phyloP scores from a whole-genome alignment of 805 yeast species.

The Lipomyces mesembrius region DNA sequence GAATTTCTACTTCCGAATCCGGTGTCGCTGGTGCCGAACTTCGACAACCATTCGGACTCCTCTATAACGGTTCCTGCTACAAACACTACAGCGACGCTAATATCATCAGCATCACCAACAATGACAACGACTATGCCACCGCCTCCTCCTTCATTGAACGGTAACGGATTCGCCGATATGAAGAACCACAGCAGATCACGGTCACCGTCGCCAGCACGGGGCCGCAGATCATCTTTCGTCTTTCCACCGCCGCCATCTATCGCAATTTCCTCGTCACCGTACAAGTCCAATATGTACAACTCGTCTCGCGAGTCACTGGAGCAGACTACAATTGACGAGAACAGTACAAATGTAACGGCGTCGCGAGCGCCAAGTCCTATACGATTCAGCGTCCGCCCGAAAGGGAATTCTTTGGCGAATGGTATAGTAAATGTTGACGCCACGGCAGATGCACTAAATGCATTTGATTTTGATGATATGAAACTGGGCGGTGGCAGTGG shows the following conservation, averaged over 20 bases:
- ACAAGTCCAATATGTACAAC: slow-evolving; percentile 19
- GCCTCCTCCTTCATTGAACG: not conserved
- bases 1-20: slow-evolving; percentile 29
- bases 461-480: slow-evolving; percentile 16
- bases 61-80: slow-evolving; percentile 9
- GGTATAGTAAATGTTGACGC: not conserved
- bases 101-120: slow-evolving; percentile 3
- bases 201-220: slow-evolving; percentile 14
- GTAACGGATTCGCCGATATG: not conserved
- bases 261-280: slow-evolving; percentile 21
- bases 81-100: not conserved
- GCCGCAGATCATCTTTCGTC: slow-evolving; percentile 21
- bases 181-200: slow-evolving; percentile 8
- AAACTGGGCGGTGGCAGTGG: slow-evolving; percentile 1
- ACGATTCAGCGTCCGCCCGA: slow-evolving; percentile 20
- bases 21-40: slow-evolving; percentile 17
- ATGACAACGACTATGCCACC: slow-evolving; percentile 7
- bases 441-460: slow-evolving; percentile 10
- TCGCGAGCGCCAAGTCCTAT: slow-evolving; percentile 29
- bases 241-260: slow-evolving; percentile 27
- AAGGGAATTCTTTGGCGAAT: not conserved
- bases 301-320: slow-evolving; percentile 31
- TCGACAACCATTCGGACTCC: slow-evolving; percentile 8
- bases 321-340: slow-evolving; percentile 33
- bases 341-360: slow-evolving; percentile 19